These are phyloP conservation scores for Magnolia sinica DNA, from an alignment of 164 flowering plant species.

Conservation along the genomic window DNA sequence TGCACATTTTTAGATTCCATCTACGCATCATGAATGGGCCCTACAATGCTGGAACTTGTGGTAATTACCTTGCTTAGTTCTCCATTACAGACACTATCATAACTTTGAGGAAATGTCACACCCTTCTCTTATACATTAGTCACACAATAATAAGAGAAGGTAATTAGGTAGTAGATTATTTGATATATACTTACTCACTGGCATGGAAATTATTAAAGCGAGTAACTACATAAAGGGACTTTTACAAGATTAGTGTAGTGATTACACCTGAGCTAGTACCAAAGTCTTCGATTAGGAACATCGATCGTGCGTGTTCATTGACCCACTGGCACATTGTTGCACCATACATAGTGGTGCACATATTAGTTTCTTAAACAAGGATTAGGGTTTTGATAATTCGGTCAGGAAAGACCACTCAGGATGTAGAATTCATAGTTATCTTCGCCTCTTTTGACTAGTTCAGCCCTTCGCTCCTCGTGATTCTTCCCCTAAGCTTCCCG, in stretches of 20 bases:
- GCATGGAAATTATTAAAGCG: neutral
- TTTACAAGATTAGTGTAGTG: neutral
- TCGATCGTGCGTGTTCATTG: neutral
- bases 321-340: neutral
- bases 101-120: neutral
- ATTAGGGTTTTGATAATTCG: neutral
- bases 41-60: too few species aligned
- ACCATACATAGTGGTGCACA: neutral
- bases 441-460: neutral
- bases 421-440: neutral
- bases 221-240: too few species aligned
- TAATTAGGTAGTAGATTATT: neutral
- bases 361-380: neutral
- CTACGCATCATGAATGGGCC: neutral
- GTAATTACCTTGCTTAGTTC: neutral
- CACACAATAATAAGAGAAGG: neutral
- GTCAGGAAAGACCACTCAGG: neutral
- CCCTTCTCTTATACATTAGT: neutral
- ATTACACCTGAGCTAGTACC: neutral
- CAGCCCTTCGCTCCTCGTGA: neutral
- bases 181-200: neutral
- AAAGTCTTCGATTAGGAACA: neutral
- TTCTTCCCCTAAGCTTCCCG: constrained; percentile 2
- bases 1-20: too few species aligned
- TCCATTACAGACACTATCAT: neutral